These are phyloP conservation scores for Trypanosoma lewisi DNA, from an alignment of 208 protist genomes.

Conservation along the genomic window DNA sequence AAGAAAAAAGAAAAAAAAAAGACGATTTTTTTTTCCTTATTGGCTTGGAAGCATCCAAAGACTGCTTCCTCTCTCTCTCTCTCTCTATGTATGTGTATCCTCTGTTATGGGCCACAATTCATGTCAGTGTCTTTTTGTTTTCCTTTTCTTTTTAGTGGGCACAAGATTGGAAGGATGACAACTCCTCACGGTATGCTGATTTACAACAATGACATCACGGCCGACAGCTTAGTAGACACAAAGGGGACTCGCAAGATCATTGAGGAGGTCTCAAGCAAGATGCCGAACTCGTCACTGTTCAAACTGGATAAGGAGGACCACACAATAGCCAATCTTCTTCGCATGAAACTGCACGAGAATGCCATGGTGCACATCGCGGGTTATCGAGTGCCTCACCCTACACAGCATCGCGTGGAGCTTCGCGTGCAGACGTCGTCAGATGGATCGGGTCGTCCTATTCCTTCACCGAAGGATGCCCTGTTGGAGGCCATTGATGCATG, in stretches of 20 bases:
- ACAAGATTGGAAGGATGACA: conserved; percentile 61
- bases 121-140: too few species aligned
- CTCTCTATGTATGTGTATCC: too few species aligned
- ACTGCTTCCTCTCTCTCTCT: too few species aligned
- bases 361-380: conserved; percentile 81
- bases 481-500: conserved; percentile 76
- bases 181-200: conserved; percentile 88
- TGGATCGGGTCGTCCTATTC: conserved; percentile 42
- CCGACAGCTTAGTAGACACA: conserved; percentile 85
- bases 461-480: conserved; percentile 78
- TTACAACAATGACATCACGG: conserved; percentile 89
- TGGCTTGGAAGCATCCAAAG: too few species aligned
- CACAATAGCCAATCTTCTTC: conserved; percentile 86
- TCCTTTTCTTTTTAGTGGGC: too few species aligned
- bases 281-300: conserved; percentile 87
- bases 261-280: conserved; percentile 72
- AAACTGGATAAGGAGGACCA: conserved; percentile 90
- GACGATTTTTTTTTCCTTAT: too few species aligned
- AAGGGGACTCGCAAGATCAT: conserved; percentile 78
- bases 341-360: conserved; percentile 86
- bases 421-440: conserved; percentile 81
- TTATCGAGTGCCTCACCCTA: conserved; percentile 88
- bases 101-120: too few species aligned
- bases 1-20: too few species aligned
- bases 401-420: conserved; percentile 87